Evolutionary conservation across 2,329 filamentous ascomycete species (phyloP), one percentile per base, ranked within the genome.

Genomic region (Stagonosporopsis rhizophila): DNA sequence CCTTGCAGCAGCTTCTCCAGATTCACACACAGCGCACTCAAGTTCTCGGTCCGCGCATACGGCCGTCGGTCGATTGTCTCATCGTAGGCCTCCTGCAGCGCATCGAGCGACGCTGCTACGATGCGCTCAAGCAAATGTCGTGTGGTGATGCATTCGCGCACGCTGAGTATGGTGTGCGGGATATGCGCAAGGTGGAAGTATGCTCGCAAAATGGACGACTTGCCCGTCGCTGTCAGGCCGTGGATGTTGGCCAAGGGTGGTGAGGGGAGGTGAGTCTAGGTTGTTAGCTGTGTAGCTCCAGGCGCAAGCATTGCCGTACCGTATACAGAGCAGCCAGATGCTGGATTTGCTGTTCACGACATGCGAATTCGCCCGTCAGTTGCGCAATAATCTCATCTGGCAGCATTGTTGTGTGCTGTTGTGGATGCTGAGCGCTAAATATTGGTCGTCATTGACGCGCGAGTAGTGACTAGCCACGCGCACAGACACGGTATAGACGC

Each of bases 171-270:
- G 34, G 87, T 84, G 66, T 88, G 84, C 22, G 78, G 77, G 15
- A 88, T 68, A 7, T 63, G 64, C 11, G 84, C 78, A 1, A 72
- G 69, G 25, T 82, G 71, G 2, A 96, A 82, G 15, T 92, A 82
- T 3, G 83, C 81, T 53, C 82, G 81, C 3, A 89, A 81, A 46
- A 96, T 83, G 44, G 85, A 85, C 28, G 87, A 91, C 78, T 98
- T 98, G 37, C 92, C 94, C 0, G 93, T 96, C 2, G 92, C 89
- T 68, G 93, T 88, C 27, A 92, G 86, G 46, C 95, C 95, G 74
- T 98, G 88, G 44, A 96, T 76, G 20, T 97, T 87, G 11, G 97
- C 75, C 58, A 90, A 90, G 11, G 86, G 81, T 53, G 89, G 90
- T 53, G 86, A 88, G 27, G 90, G 88, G n/a, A 88, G 82, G 42